These are phyloP conservation scores for Solanum medicagineum DNA, from an alignment of 257 asterid species.

Conservation along the genomic window DNA sequence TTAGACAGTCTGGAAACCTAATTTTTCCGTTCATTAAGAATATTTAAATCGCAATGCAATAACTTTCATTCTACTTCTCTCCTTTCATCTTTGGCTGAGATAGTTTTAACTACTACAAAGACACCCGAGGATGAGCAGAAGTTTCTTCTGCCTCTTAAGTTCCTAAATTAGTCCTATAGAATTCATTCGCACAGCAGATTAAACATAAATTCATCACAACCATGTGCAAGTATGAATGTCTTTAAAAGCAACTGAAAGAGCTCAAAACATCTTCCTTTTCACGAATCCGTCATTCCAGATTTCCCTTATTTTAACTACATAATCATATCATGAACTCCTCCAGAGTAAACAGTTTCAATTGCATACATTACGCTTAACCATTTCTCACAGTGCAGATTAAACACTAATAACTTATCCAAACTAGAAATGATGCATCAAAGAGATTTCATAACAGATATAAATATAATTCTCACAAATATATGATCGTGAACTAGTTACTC, in stretches of 20 bases:
- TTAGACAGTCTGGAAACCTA: not conserved
- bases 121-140: not conserved
- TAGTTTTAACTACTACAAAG: not conserved
- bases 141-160: not conserved
- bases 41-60: not conserved
- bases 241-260: not conserved
- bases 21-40: not conserved
- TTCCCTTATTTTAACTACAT: not conserved
- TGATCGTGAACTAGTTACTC: not conserved
- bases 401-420: not conserved
- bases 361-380: not conserved
- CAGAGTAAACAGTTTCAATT: not conserved
- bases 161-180: not conserved
- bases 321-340: not conserved
- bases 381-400: not conserved
- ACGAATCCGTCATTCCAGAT: not conserved
- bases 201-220: not conserved
- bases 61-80: not conserved
- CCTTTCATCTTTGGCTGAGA: not conserved
- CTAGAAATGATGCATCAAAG: not conserved
- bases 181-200: not conserved
- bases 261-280: not conserved
- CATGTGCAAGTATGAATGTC: not conserved
- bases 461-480: not conserved
- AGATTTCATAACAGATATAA: not conserved